Evolutionary conservation across 2,329 filamentous ascomycete species (phyloP).

Genomic region (Cladobotryum mycophilum): DNA sequence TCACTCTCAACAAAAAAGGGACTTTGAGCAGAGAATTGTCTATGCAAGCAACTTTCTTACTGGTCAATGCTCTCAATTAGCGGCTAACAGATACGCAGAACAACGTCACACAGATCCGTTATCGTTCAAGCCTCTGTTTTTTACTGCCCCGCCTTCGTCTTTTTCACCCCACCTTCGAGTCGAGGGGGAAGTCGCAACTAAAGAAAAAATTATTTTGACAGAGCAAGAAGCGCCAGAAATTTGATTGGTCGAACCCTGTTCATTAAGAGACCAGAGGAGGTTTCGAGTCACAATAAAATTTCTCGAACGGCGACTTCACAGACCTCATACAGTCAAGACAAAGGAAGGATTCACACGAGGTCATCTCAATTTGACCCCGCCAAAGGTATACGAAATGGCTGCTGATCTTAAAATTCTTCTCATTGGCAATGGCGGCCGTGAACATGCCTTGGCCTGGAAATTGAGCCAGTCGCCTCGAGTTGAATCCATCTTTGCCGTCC

Average conservation of each 20-base stretch:
- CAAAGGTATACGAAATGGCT: slow-evolving; percentile 15
- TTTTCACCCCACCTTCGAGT: no score
- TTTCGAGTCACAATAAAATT: no score
- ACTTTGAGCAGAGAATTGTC: not conserved
- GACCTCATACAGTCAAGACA: no score
- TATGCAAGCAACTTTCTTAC: not conserved
- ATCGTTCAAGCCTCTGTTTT: not conserved
- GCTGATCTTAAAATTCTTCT: slow-evolving; percentile 64
- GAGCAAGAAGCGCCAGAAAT: no score
- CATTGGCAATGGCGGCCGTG: slow-evolving; percentile 87
- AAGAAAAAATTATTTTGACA: no score
- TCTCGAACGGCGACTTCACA: no score
- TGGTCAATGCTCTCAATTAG: not conserved
- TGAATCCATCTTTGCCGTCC: slow-evolving; percentile 63
- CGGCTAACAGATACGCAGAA: not conserved
- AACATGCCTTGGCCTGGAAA: slow-evolving; percentile 94
- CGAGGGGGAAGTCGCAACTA: no score
- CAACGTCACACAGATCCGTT: not conserved
- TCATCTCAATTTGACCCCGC: no score
- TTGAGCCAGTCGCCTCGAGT: slow-evolving; percentile 75
- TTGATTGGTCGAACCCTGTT: no score
- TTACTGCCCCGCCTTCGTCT: not conserved
- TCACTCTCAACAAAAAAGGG: not conserved
- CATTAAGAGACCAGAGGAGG: no score
- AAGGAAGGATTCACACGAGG: no score